Percentiles rank a stretch among this genome's conserved stretches.
phyloP scores from a whole-genome alignment of 306 rosid species.

The Adenanthera pavonina region DNA sequence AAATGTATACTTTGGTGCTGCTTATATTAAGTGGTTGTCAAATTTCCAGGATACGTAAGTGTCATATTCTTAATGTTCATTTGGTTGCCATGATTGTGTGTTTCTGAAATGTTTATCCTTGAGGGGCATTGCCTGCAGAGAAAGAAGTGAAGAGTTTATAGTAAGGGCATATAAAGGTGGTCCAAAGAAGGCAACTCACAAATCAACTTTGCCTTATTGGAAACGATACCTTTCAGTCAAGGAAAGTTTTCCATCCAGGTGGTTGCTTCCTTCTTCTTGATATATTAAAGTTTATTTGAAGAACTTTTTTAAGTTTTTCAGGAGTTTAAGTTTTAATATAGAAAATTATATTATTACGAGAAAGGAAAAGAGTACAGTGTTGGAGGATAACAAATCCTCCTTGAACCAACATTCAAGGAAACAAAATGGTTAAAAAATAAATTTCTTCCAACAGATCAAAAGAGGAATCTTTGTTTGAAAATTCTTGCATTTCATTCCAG shows the following conservation, averaged over 20 bases:
- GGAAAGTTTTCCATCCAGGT: conserved; percentile 80
- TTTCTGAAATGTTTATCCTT: conserved; percentile 32
- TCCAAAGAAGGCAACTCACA: conserved; percentile 76
- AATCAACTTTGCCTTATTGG: conserved; percentile 84
- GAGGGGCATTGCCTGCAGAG: conserved; percentile 54
- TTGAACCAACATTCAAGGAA: not conserved
- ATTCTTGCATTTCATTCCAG: not conserved
- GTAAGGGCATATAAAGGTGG: conserved; percentile 90
- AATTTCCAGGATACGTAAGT: conserved; percentile 70
- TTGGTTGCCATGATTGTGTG: conserved; percentile 23
- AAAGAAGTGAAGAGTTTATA: conserved; percentile 86
- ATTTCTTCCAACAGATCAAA: not conserved
- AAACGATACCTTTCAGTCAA: conserved; percentile 68
- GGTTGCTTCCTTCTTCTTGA: conserved; percentile 39
- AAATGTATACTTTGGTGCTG: conserved; percentile 79
- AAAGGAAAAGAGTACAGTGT: not conserved
- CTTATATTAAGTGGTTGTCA: conserved; percentile 79
- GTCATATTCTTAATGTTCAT: conserved; percentile 26
- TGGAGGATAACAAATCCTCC: not conserved
- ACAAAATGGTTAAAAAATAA: not conserved
- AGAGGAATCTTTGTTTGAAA: not conserved
- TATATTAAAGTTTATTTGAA: conserved; percentile 12
- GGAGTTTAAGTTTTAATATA: not conserved
- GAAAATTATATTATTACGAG: not conserved
- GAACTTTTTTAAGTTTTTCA: conserved; percentile 1